phyloP scores from a whole-genome alignment of 441 rosid genomes.

The Mallotus japonicus region DNA sequence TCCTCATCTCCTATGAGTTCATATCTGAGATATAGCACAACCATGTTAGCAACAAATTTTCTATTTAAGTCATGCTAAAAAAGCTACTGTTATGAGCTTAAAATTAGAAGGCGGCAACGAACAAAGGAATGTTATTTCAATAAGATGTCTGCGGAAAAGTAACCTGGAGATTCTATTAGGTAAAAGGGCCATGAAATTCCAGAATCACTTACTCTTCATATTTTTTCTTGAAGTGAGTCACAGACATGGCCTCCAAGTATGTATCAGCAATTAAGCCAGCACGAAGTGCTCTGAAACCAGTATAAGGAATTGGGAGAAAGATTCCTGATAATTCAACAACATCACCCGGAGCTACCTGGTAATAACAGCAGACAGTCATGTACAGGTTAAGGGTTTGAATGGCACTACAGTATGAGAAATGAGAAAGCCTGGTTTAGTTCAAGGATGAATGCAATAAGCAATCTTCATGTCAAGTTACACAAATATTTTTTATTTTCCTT shows the following conservation, averaged over 20 bases:
- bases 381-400: not conserved
- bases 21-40: slow-evolving; percentile 51
- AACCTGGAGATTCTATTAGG: slow-evolving; percentile 10
- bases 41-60: not conserved
- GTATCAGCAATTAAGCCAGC: slow-evolving; percentile 99
- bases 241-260: slow-evolving; percentile 90
- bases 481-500: not conserved
- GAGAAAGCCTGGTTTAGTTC: not conserved
- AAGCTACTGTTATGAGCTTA: not conserved
- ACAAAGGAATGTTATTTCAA: not conserved
- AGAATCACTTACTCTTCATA: slow-evolving; percentile 85
- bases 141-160: not conserved
- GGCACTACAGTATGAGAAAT: not conserved
- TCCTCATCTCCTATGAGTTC: slow-evolving; percentile 89
- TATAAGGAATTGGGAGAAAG: slow-evolving; percentile 95
- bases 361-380: not conserved
- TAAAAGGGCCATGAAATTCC: not conserved
- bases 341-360: slow-evolving; percentile 92
- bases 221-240: slow-evolving; percentile 92
- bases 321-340: slow-evolving; percentile 96
- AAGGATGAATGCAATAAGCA: not conserved
- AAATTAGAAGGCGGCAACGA: not conserved
- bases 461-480: not conserved
- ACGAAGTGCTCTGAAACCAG: slow-evolving; percentile 92
- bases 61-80: slow-evolving; percentile 1